A percentile compares a stretch with the other conserved stretches of the same genome.
phyloP scores from a whole-genome alignment of 176 grass and related monocot genomes.

The Typha latifolia region DNA sequence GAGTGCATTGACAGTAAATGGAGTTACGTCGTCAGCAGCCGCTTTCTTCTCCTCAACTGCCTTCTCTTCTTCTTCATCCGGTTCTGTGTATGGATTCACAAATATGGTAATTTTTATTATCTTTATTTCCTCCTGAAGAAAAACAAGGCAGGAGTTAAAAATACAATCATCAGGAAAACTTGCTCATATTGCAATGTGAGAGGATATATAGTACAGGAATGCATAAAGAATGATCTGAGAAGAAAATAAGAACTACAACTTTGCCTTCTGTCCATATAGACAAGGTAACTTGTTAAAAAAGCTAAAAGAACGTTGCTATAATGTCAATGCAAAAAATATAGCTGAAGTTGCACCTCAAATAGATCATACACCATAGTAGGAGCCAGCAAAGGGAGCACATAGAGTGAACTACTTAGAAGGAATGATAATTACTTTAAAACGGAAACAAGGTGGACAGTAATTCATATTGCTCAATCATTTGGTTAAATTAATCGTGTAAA shows the following conservation, averaged over 20 bases:
- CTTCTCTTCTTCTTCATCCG: constrained; percentile 85
- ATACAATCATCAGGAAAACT: background rate
- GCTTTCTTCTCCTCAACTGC: constrained; percentile 51
- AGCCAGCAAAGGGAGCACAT: too few species aligned
- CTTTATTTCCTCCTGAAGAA: constrained; percentile 91
- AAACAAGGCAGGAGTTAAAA: background rate
- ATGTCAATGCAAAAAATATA: too few species aligned
- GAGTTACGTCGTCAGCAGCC: constrained; percentile 65
- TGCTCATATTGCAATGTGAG: background rate
- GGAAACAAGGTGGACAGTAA: too few species aligned
- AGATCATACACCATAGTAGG: too few species aligned
- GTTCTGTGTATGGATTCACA: constrained; percentile 85
- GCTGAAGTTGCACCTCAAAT: too few species aligned
- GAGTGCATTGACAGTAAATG: constrained; percentile 11
- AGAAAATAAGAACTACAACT: too few species aligned
- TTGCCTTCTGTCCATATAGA: too few species aligned
- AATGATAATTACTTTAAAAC: too few species aligned
- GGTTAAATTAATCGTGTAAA: too few species aligned
- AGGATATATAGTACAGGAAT: background rate
- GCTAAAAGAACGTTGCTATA: background rate
- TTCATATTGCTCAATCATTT: too few species aligned
- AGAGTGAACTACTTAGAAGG: too few species aligned
- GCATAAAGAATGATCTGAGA: too few species aligned
- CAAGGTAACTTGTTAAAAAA: background rate
- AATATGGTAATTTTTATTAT: constrained; percentile 61